Conservation (phyloP, 305 asterid species). For the Solanum hybrid region DNA sequence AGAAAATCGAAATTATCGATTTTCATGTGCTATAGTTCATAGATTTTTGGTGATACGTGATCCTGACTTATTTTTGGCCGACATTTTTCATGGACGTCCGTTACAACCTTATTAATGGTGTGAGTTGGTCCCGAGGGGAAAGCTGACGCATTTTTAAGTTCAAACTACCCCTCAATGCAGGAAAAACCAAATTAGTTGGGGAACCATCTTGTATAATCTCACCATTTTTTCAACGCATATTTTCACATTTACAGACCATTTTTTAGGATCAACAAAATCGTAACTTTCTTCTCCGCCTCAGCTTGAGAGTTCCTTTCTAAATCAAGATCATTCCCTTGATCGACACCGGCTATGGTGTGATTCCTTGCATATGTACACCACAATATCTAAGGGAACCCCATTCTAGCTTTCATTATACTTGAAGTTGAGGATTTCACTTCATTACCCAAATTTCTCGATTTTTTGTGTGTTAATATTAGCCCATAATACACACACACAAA, state of each 20-base stretch:
- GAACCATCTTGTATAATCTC: not conserved
- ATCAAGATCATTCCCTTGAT: not conserved
- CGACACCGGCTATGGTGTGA: not conserved
- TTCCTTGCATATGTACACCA: too few relatives aligned
- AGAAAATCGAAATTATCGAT: rapidly evolving
- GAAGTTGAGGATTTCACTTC: not conserved
- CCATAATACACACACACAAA: not conserved
- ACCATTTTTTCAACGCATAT: not conserved
- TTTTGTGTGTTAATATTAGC: too few relatives aligned
- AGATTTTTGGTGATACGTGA: not conserved
- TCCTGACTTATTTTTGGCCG: rapidly evolving
- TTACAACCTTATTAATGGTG: not conserved
- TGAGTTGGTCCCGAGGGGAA: not conserved
- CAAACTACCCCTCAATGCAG: too few relatives aligned
- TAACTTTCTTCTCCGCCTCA: not conserved
- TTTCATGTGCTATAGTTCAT: not conserved
- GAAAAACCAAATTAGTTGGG: not conserved
- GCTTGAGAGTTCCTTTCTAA: not conserved
- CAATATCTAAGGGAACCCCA: too few relatives aligned
- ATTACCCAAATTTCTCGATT: not conserved
- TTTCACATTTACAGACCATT: too few relatives aligned
- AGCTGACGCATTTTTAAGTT: too few relatives aligned
- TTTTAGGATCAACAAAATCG: not conserved
- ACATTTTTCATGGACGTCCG: too few relatives aligned
- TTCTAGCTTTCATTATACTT: not conserved